Evolutionary conservation across 345 rosid genomes (phyloP).

Genomic region (Eucalyptus cloeziana): DNA sequence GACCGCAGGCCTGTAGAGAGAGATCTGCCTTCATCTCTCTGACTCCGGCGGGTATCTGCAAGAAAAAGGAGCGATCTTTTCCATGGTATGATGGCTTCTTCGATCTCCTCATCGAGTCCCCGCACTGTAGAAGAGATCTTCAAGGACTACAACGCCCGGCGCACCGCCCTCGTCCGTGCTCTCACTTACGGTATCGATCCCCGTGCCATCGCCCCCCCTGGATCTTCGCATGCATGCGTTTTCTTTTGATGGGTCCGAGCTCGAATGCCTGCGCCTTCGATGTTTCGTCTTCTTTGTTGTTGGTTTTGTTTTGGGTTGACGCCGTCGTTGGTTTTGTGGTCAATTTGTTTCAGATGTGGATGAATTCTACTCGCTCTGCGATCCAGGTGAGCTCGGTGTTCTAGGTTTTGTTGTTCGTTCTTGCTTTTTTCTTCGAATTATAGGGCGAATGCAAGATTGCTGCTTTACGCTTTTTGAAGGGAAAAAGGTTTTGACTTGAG

Average conservation of each 20-base stretch:
- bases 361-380: slow-evolving; percentile 78
- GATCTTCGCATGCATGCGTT: neutral
- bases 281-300: neutral
- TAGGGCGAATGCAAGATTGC: neutral
- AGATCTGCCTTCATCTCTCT: neutral
- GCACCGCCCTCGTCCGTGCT: slow-evolving; percentile 84
- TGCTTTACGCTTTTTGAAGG: neutral
- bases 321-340: neutral
- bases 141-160: slow-evolving; percentile 72
- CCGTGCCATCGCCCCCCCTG: neutral
- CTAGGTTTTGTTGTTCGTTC: neutral
- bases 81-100: neutral
- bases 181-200: slow-evolving; percentile 51
- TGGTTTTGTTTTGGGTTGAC: neutral
- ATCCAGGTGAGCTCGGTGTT: slow-evolving; percentile 64
- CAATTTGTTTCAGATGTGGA: slow-evolving; percentile 59
- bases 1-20: neutral
- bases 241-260: neutral
- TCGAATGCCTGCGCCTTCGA: neutral
- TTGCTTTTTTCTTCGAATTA: neutral
- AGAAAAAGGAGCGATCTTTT: neutral
- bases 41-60: neutral
- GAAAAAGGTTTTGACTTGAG: neutral
- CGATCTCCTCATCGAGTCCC: slow-evolving; percentile 37
- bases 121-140: slow-evolving; percentile 96